Evolutionary conservation across 2,329 filamentous ascomycete genomes (phyloP).

Genomic region (Ophiostoma triangulosporum): DNA sequence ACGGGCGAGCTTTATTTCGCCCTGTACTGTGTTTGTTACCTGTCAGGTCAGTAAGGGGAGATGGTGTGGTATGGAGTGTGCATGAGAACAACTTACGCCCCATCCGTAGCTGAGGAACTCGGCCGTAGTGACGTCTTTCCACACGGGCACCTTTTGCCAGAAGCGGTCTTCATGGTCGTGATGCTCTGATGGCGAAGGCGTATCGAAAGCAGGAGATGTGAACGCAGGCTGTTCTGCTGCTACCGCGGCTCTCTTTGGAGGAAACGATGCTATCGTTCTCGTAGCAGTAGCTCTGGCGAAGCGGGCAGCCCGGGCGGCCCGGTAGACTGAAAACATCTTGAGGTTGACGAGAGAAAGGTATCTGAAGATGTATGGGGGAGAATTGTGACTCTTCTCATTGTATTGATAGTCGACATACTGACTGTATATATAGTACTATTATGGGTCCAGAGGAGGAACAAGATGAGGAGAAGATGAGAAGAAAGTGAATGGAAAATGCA

Average conservation of each 20-base stretch:
- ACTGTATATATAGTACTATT: too few species aligned
- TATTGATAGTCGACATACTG: too few species aligned
- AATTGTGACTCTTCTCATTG: too few species aligned
- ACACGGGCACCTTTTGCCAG: slow-evolving; percentile 36
- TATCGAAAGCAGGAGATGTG: neutral
- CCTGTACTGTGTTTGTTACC: slow-evolving; percentile 36
- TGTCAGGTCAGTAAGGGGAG: too few species aligned
- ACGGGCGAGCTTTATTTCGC: slow-evolving; percentile 28
- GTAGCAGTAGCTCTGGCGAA: neutral
- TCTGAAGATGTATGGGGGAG: too few species aligned
- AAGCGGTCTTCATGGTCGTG: slow-evolving; percentile 21
- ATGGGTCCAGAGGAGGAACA: too few species aligned
- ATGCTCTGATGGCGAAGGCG: neutral
- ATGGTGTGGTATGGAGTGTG: neutral
- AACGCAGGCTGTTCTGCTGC: neutral
- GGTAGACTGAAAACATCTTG: too few species aligned
- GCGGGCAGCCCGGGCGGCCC: too few species aligned
- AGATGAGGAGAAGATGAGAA: too few species aligned
- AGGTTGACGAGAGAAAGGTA: too few species aligned
- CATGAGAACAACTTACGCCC: slow-evolving; percentile 30
- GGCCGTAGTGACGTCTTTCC: slow-evolving; percentile 31
- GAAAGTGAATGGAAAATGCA: too few species aligned
- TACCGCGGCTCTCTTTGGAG: neutral
- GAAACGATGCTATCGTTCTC: neutral
- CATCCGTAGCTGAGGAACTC: slow-evolving; percentile 41